Conservation (phyloP, 2,329 filamentous ascomycete species). For the Ustulina deusta region DNA sequence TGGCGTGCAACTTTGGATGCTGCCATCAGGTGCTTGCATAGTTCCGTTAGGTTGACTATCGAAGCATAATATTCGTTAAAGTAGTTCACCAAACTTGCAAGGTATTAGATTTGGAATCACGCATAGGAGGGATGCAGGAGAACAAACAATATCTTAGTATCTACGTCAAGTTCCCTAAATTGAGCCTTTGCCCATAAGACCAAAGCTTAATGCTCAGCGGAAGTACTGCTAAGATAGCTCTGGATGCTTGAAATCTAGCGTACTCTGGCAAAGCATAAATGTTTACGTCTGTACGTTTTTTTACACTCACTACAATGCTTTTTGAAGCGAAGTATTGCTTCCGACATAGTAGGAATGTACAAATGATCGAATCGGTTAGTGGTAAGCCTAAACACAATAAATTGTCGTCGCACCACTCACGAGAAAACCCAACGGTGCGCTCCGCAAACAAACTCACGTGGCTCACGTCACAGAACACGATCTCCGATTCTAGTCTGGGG, state of each 20-base stretch:
- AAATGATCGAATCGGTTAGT: neutral
- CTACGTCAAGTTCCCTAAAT: neutral
- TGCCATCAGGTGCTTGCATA: conserved; percentile 2
- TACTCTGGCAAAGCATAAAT: neutral
- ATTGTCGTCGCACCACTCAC: neutral
- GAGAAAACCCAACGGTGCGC: neutral
- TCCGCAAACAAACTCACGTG: conserved; percentile 1
- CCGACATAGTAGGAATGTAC: neutral
- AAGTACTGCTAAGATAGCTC: neutral
- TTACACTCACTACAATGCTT: neutral
- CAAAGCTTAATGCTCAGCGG: neutral
- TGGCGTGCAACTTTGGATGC: neutral
- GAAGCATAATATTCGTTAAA: neutral
- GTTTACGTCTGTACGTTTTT: conserved; percentile 11
- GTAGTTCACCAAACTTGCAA: conserved; percentile 1
- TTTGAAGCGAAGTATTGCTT: conserved; percentile 10
- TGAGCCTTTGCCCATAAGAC: conserved; percentile 1
- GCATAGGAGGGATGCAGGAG: neutral
- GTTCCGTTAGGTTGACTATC: neutral
- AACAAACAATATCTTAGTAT: neutral
- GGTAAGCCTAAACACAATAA: conserved; percentile 6
- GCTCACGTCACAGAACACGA: conserved; percentile 1
- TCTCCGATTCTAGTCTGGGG: neutral
- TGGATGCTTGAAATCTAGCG: conserved; percentile 1
- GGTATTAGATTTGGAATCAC: neutral